Evolutionary conservation across 2,329 filamentous ascomycete genomes (phyloP).

Genomic region (Grosmannia penicillata): DNA sequence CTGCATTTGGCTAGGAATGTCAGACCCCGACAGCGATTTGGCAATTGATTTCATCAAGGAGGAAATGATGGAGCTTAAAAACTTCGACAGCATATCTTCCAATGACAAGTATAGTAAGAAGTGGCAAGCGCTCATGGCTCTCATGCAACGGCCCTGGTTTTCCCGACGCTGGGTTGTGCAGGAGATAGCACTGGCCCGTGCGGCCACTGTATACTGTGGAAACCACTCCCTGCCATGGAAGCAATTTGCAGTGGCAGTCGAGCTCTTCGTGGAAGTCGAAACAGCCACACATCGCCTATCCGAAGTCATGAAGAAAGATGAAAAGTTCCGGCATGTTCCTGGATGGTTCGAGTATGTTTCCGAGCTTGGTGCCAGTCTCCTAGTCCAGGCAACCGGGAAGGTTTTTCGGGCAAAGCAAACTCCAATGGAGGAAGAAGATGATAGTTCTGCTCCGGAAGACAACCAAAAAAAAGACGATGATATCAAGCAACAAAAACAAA

Average conservation of each 20-base stretch:
- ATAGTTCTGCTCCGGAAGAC: too few species aligned
- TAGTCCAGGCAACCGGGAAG: background rate
- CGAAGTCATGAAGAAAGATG: background rate
- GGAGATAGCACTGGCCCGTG: slow-evolving; percentile 5
- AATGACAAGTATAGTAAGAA: background rate
- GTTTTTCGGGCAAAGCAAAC: background rate
- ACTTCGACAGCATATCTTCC: background rate
- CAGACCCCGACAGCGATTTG: background rate
- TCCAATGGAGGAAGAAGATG: background rate
- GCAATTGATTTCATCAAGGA: background rate
- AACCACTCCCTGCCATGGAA: background rate
- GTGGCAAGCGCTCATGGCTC: slow-evolving; percentile 4
- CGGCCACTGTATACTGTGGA: slow-evolving; percentile 6
- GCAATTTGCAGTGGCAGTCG: background rate
- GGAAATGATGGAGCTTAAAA: background rate
- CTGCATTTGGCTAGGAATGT: background rate
- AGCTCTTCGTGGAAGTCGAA: background rate
- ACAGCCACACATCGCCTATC: background rate
- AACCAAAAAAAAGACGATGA: background rate
- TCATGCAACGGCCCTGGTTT: slow-evolving; percentile 2
- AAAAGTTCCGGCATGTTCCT: background rate
- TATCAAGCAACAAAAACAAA: background rate
- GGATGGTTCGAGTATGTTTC: background rate
- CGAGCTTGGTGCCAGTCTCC: background rate
- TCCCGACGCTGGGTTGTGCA: slow-evolving; percentile 6